Base-by-base conservation (phyloP, 306 rosid genomes). In the Cucurbita pepo region DNA sequence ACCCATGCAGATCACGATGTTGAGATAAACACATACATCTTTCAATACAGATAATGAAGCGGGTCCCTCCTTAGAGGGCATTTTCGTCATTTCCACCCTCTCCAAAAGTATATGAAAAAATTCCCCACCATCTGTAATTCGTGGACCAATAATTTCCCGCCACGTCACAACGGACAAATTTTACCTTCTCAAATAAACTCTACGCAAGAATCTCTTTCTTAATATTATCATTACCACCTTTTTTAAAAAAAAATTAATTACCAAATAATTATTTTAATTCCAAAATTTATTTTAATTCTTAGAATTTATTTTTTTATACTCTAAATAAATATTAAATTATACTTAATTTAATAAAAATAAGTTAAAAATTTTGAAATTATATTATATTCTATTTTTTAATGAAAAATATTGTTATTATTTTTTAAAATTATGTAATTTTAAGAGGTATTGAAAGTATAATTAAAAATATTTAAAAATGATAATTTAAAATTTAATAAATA, bases 1-100 rank as follows among this genome's bases (percentile, higher is more conserved):
- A 45, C 72, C 54, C 55, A 67, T 67, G 56, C 72, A 45, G 14
- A 64, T 64, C 71, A 62, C 69, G 69, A 62, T 38, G 48, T 16
- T 62, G 6, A 15, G 67, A 37, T 60, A 61, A 15, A 61, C 12
- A 61, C 34, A 25, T 25, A 30, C 34, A 30, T 30, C 34, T 15
- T 6, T 36, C 15, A 57, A 25, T 21, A 57, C 71, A 41, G 71
- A 64, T 64, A 18, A 41, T 41, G 36, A n/a, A 37, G n/a, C n/a
- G 53, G 71, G 71, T 10, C n/a, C 71, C 34, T 0, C 53, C 0
- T 0, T 38, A 8, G 7, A 8, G 51, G 71, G 71, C 10, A 64
- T 4, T 10, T 40, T 10, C 10, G 71, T 64, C 71, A 64, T 1
- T 64, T 64, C 36, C 10, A 0, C 10, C 7, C 15, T 15, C 65